Base-by-base conservation (phyloP, 441 rosid genomes). In the Bocquillonia castaneifolia region DNA sequence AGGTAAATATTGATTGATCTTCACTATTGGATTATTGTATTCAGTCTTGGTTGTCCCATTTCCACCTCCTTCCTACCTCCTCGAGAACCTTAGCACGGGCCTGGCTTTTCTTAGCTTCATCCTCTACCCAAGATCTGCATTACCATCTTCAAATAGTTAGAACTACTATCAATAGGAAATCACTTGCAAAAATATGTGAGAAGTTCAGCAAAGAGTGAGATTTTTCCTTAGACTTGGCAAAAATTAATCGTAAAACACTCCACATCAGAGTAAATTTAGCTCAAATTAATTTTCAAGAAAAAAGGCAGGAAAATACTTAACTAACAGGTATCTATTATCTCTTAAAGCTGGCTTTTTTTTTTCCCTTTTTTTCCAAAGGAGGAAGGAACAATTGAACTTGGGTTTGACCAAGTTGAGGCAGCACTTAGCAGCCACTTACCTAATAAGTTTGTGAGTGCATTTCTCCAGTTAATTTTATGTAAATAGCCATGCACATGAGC, bases 61-160 rank as follows among this genome's bases (percentile, higher is more conserved):
- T 86, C 99, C 99, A 91, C 78, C 99, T 82, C 69, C 87, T 78
- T 54, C 91, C 91, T 1, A 85, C 88, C 75, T 87, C 96, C 80
- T 89, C 88, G 1, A 93, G 93, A 74, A 89, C 85, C 73, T 90
- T 85, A n/a, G 93, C 89, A 34, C 97, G 82, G 31, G 88, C 94
- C 77, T 90, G 89, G 83, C 84, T 90, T 84, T 85, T 91, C 84
- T 79, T 88, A 31, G 96, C 97, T 71, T 90, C 99, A 79, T 90
- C 97, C 70, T 94, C 97, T 26, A 94, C 84, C 96, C 97, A 91
- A 56, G 91, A 81, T 76, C 97, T 94, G 94, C 83, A 76, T 60
- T 63, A 28, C 56, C 56, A 52, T 57, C 10, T 56, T 73, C 55
- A 71, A 71, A 45, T 37, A 36, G 62, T 63, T 22, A 72, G 53